A percentile compares a stretch with the other conserved stretches of the same genome.
phyloP scores from a whole-genome alignment of 2,329 filamentous ascomycete species.

The Aspergillus costaricaensis region DNA sequence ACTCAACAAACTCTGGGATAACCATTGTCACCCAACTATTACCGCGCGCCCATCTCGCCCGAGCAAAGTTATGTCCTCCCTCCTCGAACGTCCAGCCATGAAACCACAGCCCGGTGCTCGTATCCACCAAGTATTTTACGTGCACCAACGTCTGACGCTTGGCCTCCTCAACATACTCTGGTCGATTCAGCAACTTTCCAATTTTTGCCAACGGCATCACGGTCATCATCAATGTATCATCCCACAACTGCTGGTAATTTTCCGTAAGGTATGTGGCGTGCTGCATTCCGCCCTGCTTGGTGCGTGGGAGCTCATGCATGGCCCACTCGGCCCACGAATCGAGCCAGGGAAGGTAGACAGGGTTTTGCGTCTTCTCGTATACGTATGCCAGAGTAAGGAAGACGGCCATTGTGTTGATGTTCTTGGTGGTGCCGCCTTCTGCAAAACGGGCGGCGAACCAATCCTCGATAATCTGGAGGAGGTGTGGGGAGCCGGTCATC shows the following conservation, averaged over 20 bases:
- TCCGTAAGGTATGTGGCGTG: slow-evolving; percentile 71
- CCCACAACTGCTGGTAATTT: slow-evolving; percentile 78
- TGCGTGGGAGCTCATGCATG: slow-evolving; percentile 72
- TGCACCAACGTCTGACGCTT: slow-evolving; percentile 77
- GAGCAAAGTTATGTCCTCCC: slow-evolving; percentile 61
- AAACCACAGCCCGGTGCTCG: slow-evolving; percentile 71
- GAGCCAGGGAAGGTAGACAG: slow-evolving; percentile 72
- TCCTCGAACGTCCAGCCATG: slow-evolving; percentile 79
- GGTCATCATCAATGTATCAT: slow-evolving; percentile 87
- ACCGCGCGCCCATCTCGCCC: slow-evolving; percentile 59
- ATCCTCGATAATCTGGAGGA: slow-evolving; percentile 67
- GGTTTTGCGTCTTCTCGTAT: slow-evolving; percentile 72
- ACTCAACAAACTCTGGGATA: slow-evolving; percentile 78
- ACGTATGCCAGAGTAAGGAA: slow-evolving; percentile 74
- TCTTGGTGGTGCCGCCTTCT: slow-evolving; percentile 74
- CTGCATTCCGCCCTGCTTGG: slow-evolving; percentile 71
- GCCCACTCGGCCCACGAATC: slow-evolving; percentile 83
- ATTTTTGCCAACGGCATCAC: slow-evolving; percentile 80
- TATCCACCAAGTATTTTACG: slow-evolving; percentile 76
- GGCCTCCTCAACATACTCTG: slow-evolving; percentile 74
- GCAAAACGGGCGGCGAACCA: slow-evolving; percentile 72
- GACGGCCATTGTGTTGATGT: slow-evolving; percentile 82
- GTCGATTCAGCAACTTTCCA: slow-evolving; percentile 67
- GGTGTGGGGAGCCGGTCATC: slow-evolving; percentile 63
- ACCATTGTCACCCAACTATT: slow-evolving; percentile 74